These are phyloP conservation scores for Suhomyces wounanorum DNA, from an alignment of 1,139 yeast genomes.

Conservation along the genomic window DNA sequence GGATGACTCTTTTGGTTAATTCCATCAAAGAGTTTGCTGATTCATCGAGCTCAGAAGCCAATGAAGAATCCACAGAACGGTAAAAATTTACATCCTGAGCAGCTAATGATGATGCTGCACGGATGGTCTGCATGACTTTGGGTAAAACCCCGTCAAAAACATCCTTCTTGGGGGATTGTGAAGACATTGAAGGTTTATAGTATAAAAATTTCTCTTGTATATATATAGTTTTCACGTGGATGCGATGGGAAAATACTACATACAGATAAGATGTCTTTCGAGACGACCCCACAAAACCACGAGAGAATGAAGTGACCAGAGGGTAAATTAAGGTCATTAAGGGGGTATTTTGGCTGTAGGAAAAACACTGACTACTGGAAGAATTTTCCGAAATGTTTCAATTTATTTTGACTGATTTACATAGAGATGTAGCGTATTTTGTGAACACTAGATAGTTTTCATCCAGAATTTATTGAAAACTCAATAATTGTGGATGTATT, in stretches of 20 bases:
- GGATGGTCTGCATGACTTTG: constrained; percentile 54
- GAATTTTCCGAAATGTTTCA: too few relatives aligned
- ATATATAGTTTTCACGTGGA: constrained; percentile 3
- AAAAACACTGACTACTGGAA: too few relatives aligned
- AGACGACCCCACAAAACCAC: too few relatives aligned
- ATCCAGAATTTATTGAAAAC: too few relatives aligned
- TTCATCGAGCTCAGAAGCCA: constrained; percentile 45
- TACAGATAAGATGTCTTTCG: neutral
- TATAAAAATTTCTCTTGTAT: constrained; percentile 3
- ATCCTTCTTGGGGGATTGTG: constrained; percentile 8
- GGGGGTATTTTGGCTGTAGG: too few relatives aligned
- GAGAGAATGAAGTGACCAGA: neutral
- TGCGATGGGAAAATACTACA: neutral
- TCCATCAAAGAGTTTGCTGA: constrained; percentile 49
- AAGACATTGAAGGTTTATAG: constrained; percentile 4
- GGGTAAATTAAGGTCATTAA: too few relatives aligned
- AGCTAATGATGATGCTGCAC: constrained; percentile 72
- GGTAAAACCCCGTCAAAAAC: constrained; percentile 36
- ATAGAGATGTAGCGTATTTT: too few relatives aligned
- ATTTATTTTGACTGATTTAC: too few relatives aligned
- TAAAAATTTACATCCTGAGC: constrained; percentile 81
- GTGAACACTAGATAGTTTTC: too few relatives aligned
- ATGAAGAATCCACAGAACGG: constrained; percentile 60
- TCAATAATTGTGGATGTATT: too few relatives aligned
- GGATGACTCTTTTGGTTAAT: constrained; percentile 55